These are phyloP conservation scores for Stephanodiscus minutulus DNA, from an alignment of 108 stramenopile species.

Conservation along the genomic window DNA sequence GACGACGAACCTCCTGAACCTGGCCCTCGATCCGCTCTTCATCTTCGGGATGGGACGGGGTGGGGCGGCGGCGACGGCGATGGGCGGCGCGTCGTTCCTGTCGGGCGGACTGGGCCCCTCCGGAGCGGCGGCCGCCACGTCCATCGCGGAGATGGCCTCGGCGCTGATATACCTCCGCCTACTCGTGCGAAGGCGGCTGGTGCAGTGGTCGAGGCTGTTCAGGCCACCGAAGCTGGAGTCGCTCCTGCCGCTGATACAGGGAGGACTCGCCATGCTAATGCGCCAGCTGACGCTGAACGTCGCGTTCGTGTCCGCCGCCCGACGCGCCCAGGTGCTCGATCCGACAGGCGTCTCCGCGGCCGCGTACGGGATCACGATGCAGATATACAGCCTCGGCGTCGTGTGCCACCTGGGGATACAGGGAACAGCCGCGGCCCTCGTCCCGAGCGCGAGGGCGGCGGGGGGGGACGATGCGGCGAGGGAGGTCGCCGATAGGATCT, in stretches of 20 bases:
- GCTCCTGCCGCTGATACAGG: conserved; percentile 64
- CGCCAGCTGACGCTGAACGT: conserved; percentile 74
- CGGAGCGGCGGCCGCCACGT: conserved; percentile 81
- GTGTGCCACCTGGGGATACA: conserved; percentile 74
- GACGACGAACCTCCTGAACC: conserved; percentile 71
- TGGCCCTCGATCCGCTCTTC: conserved; percentile 75
- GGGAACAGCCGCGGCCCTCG: conserved; percentile 68
- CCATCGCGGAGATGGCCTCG: conserved; percentile 57
- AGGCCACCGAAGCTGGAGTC: conserved; percentile 52
- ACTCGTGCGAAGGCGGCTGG: conserved; percentile 37
- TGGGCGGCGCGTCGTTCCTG: neutral
- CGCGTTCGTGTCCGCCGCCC: conserved; percentile 68
- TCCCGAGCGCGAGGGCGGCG: conserved; percentile 59
- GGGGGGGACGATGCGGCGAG: conserved; percentile 60
- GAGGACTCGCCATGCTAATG: conserved; percentile 70
- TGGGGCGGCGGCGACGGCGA: neutral
- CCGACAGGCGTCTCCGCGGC: conserved; percentile 76
- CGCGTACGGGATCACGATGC: conserved; percentile 84
- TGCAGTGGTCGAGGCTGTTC: conserved; percentile 48
- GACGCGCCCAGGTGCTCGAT: conserved; percentile 77
- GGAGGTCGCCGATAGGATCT: conserved; percentile 69
- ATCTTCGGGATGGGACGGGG: conserved; percentile 50
- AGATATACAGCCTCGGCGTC: conserved; percentile 72
- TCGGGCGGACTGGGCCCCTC: conserved; percentile 58
- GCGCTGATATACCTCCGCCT: conserved; percentile 65